A percentile compares a stretch with the other conserved stretches of the same genome.
Evolutionary conservation across 2,329 filamentous ascomycete genomes (phyloP).

Genomic region (Ploettnerulaceae sp.): DNA sequence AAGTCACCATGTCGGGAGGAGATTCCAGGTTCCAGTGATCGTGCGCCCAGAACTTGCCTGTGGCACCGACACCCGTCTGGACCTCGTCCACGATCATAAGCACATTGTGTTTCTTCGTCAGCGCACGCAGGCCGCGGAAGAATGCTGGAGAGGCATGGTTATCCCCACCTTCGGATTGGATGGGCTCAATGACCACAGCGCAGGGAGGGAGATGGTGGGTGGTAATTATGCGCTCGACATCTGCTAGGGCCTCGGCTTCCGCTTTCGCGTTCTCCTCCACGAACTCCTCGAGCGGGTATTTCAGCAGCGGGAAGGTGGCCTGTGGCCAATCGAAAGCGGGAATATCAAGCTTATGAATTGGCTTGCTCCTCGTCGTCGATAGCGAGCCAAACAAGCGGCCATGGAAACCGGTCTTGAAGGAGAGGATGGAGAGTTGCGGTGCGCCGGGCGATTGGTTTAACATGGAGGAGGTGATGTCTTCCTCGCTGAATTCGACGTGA

Average conservation of each 20-base stretch:
- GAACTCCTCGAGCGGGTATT: conserved; percentile 71
- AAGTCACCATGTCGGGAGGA: conserved; percentile 82
- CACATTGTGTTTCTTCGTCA: conserved; percentile 65
- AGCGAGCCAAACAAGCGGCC: conserved; percentile 74
- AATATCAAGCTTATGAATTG: conserved; percentile 83
- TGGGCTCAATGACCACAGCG: conserved; percentile 71
- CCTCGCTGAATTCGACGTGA: conserved; percentile 63
- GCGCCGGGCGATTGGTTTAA: conserved; percentile 68
- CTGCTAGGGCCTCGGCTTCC: conserved; percentile 67
- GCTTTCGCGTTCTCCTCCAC: conserved; percentile 64
- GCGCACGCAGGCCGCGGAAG: conserved; percentile 68
- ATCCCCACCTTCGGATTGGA: conserved; percentile 80
- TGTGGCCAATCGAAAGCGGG: conserved; percentile 86
- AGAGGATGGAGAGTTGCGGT: conserved; percentile 70
- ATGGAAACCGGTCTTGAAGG: conserved; percentile 75
- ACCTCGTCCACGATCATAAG: conserved; percentile 81
- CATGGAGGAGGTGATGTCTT: conserved; percentile 65
- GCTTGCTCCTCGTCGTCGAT: conserved; percentile 75
- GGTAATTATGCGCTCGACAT: conserved; percentile 67
- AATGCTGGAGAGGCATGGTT: conserved; percentile 77
- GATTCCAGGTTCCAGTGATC: conserved; percentile 72
- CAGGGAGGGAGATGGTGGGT: conserved; percentile 64
- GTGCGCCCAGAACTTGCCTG: conserved; percentile 82
- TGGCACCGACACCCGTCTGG: conserved; percentile 80
- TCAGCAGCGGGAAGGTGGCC: conserved; percentile 71